phyloP scores from a whole-genome alignment of 1,284 basidiomycete genomes.

The Ustilago tritici region DNA sequence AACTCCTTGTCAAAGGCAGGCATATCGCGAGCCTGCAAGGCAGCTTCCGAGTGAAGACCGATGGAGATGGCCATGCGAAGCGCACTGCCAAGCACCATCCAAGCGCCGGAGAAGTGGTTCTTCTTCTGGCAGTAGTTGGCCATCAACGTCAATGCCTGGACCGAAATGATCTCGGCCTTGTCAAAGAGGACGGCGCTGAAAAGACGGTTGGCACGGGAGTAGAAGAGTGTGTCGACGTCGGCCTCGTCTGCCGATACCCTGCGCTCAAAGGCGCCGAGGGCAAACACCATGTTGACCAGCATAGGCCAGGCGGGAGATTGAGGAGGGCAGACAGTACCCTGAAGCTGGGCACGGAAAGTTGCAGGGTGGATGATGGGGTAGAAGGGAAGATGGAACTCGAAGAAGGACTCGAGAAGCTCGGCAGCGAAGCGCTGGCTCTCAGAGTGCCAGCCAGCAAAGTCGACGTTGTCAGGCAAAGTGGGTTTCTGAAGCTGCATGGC shows the following conservation, averaged over 20 bases:
- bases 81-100: slow-evolving; percentile 53
- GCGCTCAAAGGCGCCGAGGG: slow-evolving; percentile 49
- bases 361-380: slow-evolving; percentile 51
- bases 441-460: slow-evolving; percentile 37
- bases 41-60: slow-evolving; percentile 47
- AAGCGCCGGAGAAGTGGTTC: slow-evolving; percentile 43
- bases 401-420: slow-evolving; percentile 46
- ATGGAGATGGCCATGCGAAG: slow-evolving; percentile 55
- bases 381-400: slow-evolving; percentile 49
- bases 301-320: slow-evolving; percentile 40
- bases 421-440: slow-evolving; percentile 35
- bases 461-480: slow-evolving; percentile 33
- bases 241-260: slow-evolving; percentile 30
- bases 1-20: slow-evolving; percentile 49
- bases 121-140: slow-evolving; percentile 56
- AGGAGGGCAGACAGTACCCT: slow-evolving; percentile 37
- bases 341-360: slow-evolving; percentile 53
- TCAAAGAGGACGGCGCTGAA: slow-evolving; percentile 50
- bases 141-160: slow-evolving; percentile 49
- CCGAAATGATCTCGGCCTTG: slow-evolving; percentile 50
- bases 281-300: slow-evolving; percentile 58
- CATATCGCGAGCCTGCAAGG: slow-evolving; percentile 37
- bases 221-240: slow-evolving; percentile 40
- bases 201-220: slow-evolving; percentile 40
- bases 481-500: slow-evolving; percentile 16